These are phyloP conservation scores for Alternaria infectoria DNA, from an alignment of 2,329 filamentous ascomycete genomes.

Conservation along the genomic window DNA sequence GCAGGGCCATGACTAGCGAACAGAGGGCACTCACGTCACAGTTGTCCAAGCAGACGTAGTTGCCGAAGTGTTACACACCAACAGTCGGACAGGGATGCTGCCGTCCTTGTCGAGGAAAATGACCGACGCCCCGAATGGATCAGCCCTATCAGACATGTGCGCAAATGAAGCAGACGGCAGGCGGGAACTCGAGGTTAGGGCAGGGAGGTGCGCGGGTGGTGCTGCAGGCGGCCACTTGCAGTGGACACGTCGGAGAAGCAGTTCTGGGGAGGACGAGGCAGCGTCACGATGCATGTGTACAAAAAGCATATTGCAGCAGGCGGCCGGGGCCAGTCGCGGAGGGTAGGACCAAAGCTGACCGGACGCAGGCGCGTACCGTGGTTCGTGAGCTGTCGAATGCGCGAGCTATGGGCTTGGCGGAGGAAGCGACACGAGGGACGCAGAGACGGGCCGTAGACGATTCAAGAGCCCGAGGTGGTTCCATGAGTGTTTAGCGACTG, in stretches of 20 bases:
- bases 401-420: constrained; percentile 19
- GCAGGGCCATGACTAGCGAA: constrained; percentile 21
- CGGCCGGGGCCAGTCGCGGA: constrained; percentile 4
- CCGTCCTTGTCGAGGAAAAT: constrained; percentile 18
- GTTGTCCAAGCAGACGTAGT: constrained; percentile 8
- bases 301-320: constrained; percentile 1
- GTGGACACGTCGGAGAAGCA: constrained; percentile 8
- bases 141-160: constrained; percentile 42
- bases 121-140: constrained; percentile 36
- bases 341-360: constrained; percentile 6
- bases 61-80: constrained; percentile 29
- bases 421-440: constrained; percentile 19
- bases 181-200: constrained; percentile 18
- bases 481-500: constrained; percentile 7
- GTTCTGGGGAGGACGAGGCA: background rate
- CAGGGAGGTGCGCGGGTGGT: constrained; percentile 14
- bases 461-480: constrained; percentile 28
- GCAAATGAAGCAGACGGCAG: constrained; percentile 17
- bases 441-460: constrained; percentile 31
- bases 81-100: constrained; percentile 24
- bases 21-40: constrained; percentile 31
- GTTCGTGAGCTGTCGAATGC: constrained; percentile 22
- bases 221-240: constrained; percentile 26
- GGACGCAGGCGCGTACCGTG: constrained; percentile 27
- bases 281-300: background rate